Base-by-base conservation (phyloP, 352 stramenopile species). In the Paralagenidium karlingii region DNA sequence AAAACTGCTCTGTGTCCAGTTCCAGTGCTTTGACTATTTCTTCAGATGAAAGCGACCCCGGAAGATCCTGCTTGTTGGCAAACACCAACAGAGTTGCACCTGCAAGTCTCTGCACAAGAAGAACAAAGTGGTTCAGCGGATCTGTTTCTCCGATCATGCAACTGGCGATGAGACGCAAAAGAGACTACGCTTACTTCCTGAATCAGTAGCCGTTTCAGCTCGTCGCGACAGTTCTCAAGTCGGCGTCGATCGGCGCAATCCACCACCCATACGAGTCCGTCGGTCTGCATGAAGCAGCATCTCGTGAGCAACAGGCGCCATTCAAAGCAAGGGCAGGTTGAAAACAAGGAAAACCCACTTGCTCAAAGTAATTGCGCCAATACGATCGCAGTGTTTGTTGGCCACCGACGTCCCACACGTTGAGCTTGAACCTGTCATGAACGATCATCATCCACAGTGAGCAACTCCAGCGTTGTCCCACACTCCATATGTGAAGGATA, bases 231-330 rank as follows among this genome's bases (percentile, higher is more conserved):
- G 47, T 97, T 73, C 42, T 98, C 76, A 24, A 99, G 68, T 24
- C 96, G 77, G 19, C 76, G 67, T 30, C 75, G 59, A 58, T 99
- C 96, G 13, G 86, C 81, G 47, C 80, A 96, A 54, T 99, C 96
- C 6, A 99, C 88, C 4, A 99, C 96, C 94, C 94, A 99, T 44
- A 99, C 91, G 27, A 99, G 59, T 7, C 94, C 96, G 58, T 99
- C 96, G n/a, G 96, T 99, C 63, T 62, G 28, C 25, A 20, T 19
- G n/a, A n/a, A 33, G 20, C 41, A 37, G 3, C 8, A 37, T 25
- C 7, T 8, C 24, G 37, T 52, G 40, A 22, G 3, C 19, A 42
- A 34, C 30, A 36, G 16, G 7, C 3, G 30, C 30, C 19, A 16
- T 3, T 36, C 8, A 7, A 8, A 3, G 3, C 30, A n/a, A n/a